Percentiles rank a stretch among this genome's conserved stretches.
phyloP scores from a whole-genome alignment of 2,329 filamentous ascomycete genomes.

The Tolypocladium cylindrosporum region DNA sequence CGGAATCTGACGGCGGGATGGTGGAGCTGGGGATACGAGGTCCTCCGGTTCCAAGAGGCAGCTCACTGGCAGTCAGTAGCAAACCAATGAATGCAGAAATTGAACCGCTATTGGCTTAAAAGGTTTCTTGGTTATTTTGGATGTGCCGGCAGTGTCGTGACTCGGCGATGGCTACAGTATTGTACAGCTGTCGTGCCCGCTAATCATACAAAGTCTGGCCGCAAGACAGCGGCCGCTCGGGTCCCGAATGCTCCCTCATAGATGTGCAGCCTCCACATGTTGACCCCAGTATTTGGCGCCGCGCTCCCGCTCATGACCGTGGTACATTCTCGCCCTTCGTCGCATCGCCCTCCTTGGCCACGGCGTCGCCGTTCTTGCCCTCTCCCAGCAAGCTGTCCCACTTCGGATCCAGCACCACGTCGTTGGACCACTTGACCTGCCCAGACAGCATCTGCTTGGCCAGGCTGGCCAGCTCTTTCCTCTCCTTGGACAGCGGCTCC shows the following conservation, averaged over 20 bases:
- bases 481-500: slow-evolving; percentile 28
- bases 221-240: background rate
- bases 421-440: slow-evolving; percentile 49
- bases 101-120: slow-evolving; percentile 6
- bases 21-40: slow-evolving; percentile 72
- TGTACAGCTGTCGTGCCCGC: slow-evolving; percentile 19
- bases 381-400: slow-evolving; percentile 28
- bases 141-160: slow-evolving; percentile 9
- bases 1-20: slow-evolving; percentile 64
- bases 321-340: background rate
- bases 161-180: slow-evolving; percentile 17
- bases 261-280: background rate
- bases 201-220: slow-evolving; percentile 14
- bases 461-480: slow-evolving; percentile 46
- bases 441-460: slow-evolving; percentile 53
- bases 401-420: slow-evolving; percentile 33
- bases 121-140: slow-evolving; percentile 11
- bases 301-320: background rate
- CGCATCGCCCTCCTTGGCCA: slow-evolving; percentile 8
- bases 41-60: slow-evolving; percentile 55
- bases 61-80: slow-evolving; percentile 32
- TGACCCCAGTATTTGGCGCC: background rate
- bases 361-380: slow-evolving; percentile 10
- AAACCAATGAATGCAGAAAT: slow-evolving; percentile 5
- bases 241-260: background rate